Percentiles rank a stretch among this genome's conserved stretches.
These are phyloP conservation scores for Pleurotus cornucopiae DNA, from an alignment of 768 basidiomycete genomes.

Conservation along the genomic window DNA sequence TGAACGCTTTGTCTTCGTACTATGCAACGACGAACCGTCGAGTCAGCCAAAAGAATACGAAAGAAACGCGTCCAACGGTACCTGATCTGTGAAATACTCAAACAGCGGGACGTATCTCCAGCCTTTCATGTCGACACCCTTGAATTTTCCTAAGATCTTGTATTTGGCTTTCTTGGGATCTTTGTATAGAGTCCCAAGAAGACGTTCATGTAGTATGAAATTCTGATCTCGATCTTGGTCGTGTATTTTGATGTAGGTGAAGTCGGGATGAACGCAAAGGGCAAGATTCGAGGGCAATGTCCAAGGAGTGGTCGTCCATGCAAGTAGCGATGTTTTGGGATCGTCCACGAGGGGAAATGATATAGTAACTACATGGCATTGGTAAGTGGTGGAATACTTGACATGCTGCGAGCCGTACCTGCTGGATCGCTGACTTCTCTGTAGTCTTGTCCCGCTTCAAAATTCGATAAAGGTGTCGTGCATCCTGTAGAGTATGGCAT, in stretches of 20 bases:
- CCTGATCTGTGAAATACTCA: slow-evolving; percentile 95
- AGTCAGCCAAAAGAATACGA: not conserved
- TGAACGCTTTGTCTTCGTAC: slow-evolving; percentile 90
- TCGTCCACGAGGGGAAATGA: slow-evolving; percentile 93
- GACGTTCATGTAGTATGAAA: slow-evolving; percentile 87
- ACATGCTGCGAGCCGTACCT: slow-evolving; percentile 35
- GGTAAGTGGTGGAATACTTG: not conserved
- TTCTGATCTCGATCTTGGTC: slow-evolving; percentile 83
- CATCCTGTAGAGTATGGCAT: slow-evolving; percentile 99
- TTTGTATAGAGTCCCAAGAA: slow-evolving; percentile 88
- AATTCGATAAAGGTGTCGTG: slow-evolving; percentile 95
- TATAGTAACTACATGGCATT: slow-evolving; percentile 63
- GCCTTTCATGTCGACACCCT: slow-evolving; percentile 90
- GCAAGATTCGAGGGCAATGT: slow-evolving; percentile 94
- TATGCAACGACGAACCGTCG: slow-evolving; percentile 23
- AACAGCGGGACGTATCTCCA: slow-evolving; percentile 95
- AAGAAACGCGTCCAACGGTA: slow-evolving; percentile 21
- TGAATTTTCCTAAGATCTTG: slow-evolving; percentile 85
- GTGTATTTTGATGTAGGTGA: slow-evolving; percentile 94
- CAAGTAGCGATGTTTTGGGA: slow-evolving; percentile 81
- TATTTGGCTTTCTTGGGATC: slow-evolving; percentile 96
- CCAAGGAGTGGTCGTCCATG: slow-evolving; percentile 99
- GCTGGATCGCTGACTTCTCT: slow-evolving; percentile 93
- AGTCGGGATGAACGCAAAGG: slow-evolving; percentile 94
- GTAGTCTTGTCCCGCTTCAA: slow-evolving; percentile 92